Conservation (phyloP, 768 basidiomycete species). For the Trametes cinnabarina region DNA sequence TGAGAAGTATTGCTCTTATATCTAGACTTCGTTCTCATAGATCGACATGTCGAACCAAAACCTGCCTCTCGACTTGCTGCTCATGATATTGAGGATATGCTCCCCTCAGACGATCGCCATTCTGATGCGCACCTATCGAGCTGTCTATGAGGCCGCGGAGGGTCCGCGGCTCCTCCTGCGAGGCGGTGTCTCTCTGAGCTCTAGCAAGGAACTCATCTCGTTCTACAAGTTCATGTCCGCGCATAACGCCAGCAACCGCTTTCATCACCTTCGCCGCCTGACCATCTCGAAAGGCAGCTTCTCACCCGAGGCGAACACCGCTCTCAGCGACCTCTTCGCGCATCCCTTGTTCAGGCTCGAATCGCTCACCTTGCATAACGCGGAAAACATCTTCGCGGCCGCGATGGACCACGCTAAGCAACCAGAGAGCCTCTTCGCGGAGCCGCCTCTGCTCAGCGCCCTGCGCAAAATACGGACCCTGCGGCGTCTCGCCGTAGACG, state of each 20-base stretch:
- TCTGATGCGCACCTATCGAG: constrained; percentile 10
- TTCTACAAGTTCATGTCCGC: constrained; percentile 2
- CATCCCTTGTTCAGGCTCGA: not conserved
- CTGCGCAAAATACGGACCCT: not conserved
- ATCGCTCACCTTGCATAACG: not conserved
- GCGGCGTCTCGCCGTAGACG: not conserved
- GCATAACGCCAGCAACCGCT: not conserved
- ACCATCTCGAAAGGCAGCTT: constrained; percentile 1
- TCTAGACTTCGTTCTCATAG: too few species aligned
- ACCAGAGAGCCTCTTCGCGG: too few species aligned
- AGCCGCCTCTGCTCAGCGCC: not conserved
- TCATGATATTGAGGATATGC: not conserved
- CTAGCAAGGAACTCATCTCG: not conserved
- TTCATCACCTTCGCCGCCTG: not conserved
- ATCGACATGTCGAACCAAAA: not conserved
- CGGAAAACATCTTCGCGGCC: not conserved
- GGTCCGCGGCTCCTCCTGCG: constrained; percentile 3
- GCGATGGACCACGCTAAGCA: too few species aligned
- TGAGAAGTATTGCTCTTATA: too few species aligned
- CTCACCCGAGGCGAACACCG: not conserved
- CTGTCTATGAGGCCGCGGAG: not conserved
- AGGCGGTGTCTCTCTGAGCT: not conserved
- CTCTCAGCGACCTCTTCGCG: not conserved
- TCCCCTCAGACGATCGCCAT: not conserved
- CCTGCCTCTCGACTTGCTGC: constrained; percentile 7